Evolutionary conservation across 768 basidiomycete species (phyloP).

Genomic region (Termitomyces sp.): DNA sequence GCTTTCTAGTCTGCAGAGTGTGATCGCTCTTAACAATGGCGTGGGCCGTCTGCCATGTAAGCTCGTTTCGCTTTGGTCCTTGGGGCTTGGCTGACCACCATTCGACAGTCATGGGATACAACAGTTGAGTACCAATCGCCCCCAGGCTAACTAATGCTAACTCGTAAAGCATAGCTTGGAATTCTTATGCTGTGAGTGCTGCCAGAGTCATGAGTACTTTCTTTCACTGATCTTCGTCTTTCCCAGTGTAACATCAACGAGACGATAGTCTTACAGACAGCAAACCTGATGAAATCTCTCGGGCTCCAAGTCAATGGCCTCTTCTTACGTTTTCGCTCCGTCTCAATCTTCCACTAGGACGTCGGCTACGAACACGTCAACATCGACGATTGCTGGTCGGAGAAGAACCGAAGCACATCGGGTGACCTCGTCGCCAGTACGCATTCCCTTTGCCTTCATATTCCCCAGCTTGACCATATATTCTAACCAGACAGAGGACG

Average conservation of each 20-base stretch:
- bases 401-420: constrained; percentile 44
- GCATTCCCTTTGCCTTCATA: neutral
- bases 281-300: constrained; percentile 47
- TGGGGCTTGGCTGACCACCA: neutral
- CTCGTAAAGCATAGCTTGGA: constrained; percentile 47
- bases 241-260: constrained; percentile 58
- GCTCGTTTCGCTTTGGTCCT: constrained; percentile 5
- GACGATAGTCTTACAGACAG: constrained; percentile 45
- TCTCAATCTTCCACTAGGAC: constrained; percentile 31
- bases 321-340: neutral
- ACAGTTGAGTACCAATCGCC: constrained; percentile 41
- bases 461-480: neutral
- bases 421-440: constrained; percentile 58
- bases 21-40: constrained; percentile 20
- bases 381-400: constrained; percentile 65
- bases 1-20: neutral
- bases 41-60: constrained; percentile 37
- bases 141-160: neutral
- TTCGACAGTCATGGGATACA: constrained; percentile 55
- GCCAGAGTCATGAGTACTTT: neutral
- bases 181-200: constrained; percentile 54
- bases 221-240: neutral
- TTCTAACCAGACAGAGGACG: constrained; percentile 20
- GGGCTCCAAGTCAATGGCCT: constrained; percentile 40
- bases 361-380: constrained; percentile 60